Conservation (phyloP, 257 asterid genomes). For the Penstemon barbatus region DNA sequence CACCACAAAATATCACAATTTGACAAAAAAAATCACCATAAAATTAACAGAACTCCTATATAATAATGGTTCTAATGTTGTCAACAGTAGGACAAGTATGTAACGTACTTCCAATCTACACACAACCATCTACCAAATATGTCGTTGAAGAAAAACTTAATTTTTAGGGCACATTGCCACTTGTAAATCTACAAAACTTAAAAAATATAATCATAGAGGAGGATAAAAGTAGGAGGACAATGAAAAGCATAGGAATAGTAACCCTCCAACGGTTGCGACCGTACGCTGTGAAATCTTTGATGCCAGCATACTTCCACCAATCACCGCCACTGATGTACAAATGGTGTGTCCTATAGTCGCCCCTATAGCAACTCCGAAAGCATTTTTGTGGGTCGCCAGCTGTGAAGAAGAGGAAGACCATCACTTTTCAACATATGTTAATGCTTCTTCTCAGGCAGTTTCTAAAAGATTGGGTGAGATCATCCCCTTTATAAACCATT, state of each 20-base stretch:
- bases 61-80: no score
- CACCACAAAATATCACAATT: no score
- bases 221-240: slow-evolving; percentile 30
- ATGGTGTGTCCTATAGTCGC: slow-evolving; percentile 83
- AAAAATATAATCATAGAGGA: slow-evolving; percentile 13
- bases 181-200: not conserved
- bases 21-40: no score
- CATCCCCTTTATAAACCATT: no score
- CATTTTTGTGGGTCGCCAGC: slow-evolving; percentile 96
- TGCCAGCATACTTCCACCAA: slow-evolving; percentile 98
- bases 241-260: slow-evolving; percentile 89
- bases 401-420: slow-evolving; percentile 26
- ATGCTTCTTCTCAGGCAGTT: no score
- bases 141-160: not conserved
- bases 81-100: no score
- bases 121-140: slow-evolving; percentile 1
- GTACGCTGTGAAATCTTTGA: slow-evolving; percentile 95
- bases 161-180: not conserved
- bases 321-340: slow-evolving; percentile 88
- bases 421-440: not conserved
- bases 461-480: no score
- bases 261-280: slow-evolving; percentile 85
- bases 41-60: no score
- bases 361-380: slow-evolving; percentile 85
- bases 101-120: not conserved